Evolutionary conservation across 106 monocot genomes (phyloP), one percentile per base, ranked within the genome.

Genomic region (Dendrobium chrysotoxum): DNA sequence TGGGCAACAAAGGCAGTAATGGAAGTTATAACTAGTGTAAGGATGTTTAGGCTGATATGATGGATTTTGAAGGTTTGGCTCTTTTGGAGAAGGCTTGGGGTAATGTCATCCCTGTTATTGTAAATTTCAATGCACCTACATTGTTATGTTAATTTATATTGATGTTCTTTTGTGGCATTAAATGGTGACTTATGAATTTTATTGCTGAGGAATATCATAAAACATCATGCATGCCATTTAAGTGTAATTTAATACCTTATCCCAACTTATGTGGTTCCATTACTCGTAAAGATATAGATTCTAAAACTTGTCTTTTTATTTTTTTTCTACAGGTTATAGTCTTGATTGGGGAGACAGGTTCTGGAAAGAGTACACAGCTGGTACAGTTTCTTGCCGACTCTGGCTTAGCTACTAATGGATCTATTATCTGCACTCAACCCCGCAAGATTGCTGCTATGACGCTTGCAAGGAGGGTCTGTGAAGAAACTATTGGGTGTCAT

Each of bases 281-380:
- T 23, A 31, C 68, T 31, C 15, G 4, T 70, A 11, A 12, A 70
- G 13, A 2, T 26, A 26, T 65, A 65, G 26, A 70, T 70, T 70
- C 70, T 31, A 35, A 70, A 35, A 35, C 11, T 9, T 35, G 13
- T 9, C 18, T 26, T 11, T 68, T 61, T 61, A n/a, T 46, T 6
- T 78, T 40, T 78, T 57, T 83, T 12, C 53, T 7, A 44, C 38
- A 99, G 98, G 95, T 91, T 1, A 81, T 86, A 15, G 82, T 99
- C 30, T 80, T 99, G 85, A 88, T 88, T 79, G 98, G 92, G 53
- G 98, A 99, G 84, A 99, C 98, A 85, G 98, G 95, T 58, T 95
- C 91, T 16, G 98, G 98, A 83, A 99, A 99, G 84, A 99, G 98
- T 80, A 99, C 98, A 30, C 98, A 99, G 79, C 75, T 99, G 76